Evolutionary conservation across 257 asterid genomes (phyloP), one percentile per base, ranked within the genome.

Genomic region (Penstemon davidsonii): DNA sequence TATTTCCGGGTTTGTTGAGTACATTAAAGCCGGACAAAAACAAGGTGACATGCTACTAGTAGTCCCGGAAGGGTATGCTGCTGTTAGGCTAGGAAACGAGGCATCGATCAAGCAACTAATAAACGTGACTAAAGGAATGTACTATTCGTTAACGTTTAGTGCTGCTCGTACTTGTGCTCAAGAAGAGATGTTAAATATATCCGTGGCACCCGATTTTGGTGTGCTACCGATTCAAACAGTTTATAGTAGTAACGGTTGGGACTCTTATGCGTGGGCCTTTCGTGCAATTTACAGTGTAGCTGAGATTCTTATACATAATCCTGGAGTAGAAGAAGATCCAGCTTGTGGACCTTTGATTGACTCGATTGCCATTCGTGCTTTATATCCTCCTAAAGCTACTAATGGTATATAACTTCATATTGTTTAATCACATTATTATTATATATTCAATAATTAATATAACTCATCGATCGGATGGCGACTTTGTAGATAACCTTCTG

Each of bases 331-430:
- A 65, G 99, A 93, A 44, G 99, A 93, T 75, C 99, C 97, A 0
- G 97, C 99, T 11, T 93, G 99, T 36, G 97, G 99, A 0, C 97
- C 97, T 12, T 88, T 93, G 59, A 77, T 90, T n/a, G 99, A 90
- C 64, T 80, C 97, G 0, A 65, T 93, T 7, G 97, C 96, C 3
- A 82, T 93, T 66, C 87, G 88, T 5, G 80, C 87, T 57, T 70
- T 93, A 8, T 84, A 88, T 72, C 99, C 99, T 42, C 99, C 99
- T 3, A 84, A 53, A 54, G 82, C 96, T 1, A 88, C 99, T 4
- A 88, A 43, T n/a, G 37, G 97, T 15, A 15, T 15, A 15, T 15
- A 15, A 15, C 18, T 15, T 15, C 18, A 15, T 15, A 15, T 15
- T 15, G 18, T 15, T 15, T 15, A 15, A 15, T 15, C 18, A 15